These are phyloP conservation scores for Carex arenaria DNA, from an alignment of 202 grass and related monocot genomes.

Conservation along the genomic window DNA sequence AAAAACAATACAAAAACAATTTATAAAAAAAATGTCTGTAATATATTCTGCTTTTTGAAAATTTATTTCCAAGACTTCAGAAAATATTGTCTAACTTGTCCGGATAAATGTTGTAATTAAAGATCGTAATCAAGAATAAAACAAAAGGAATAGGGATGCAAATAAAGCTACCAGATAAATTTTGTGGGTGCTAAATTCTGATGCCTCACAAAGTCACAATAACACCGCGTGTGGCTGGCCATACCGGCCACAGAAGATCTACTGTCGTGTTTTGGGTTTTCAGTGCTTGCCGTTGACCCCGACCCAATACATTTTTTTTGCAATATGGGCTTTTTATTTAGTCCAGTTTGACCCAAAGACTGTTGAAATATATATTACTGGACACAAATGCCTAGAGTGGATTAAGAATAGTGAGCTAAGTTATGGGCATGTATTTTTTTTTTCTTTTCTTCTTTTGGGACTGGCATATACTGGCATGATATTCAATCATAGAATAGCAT, in stretches of 20 bases:
- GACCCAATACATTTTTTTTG: neutral
- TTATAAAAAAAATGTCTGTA: too few species aligned
- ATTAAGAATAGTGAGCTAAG: neutral
- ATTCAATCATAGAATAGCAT: too few species aligned
- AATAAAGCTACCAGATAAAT: too few species aligned
- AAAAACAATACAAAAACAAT: too few species aligned
- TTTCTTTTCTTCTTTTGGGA: neutral
- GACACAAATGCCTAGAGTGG: neutral
- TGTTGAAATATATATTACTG: conserved; percentile 1
- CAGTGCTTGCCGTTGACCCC: neutral
- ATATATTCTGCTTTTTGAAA: too few species aligned
- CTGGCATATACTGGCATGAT: neutral
- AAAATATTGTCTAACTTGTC: too few species aligned
- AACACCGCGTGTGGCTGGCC: too few species aligned
- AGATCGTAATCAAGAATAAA: too few species aligned
- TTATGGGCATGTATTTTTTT: neutral
- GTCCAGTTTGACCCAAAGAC: neutral
- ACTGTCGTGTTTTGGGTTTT: neutral
- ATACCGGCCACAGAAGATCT: too few species aligned
- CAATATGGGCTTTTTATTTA: neutral
- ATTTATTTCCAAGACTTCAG: too few species aligned
- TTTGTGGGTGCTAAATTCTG: neutral
- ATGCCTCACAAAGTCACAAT: neutral
- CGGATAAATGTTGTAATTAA: too few species aligned
- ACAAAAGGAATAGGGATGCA: too few species aligned